Evolutionary conservation across 169 alveolate genomes (phyloP), one percentile per base, ranked within the genome.

Genomic region (Eimeria praecox): DNA sequence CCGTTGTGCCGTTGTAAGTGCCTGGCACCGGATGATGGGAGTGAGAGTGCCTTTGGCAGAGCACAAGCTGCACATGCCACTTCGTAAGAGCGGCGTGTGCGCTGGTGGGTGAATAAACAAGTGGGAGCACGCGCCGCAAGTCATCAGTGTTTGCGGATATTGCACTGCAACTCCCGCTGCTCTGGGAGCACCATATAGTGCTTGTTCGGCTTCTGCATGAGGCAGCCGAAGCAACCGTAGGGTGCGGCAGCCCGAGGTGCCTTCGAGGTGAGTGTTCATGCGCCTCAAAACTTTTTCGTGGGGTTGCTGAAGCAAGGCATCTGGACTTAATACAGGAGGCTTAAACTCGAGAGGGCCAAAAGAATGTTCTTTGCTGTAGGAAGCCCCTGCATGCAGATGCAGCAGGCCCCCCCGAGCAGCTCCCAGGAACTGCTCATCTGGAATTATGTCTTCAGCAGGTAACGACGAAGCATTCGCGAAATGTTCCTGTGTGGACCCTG

Each of bases 91-190:
- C 80, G 40, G 54, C 92, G 20, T 33, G 42, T 85, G 77, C 12
- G 92, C 92, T 85, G 92, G 92, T 54, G 92, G 92, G 44, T 85
- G 59, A 22, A 85, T 85, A 56, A 85, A 85, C 75, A 85, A n/a
- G 30, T 85, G 92, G 24, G 92, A 85, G 22, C 92, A 85, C 2
- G 75, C 8, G 56, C 78, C 78, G 38, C 92, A 85, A 27, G 59
- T 46, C 92, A 85, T 56, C 27, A 85, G 77, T 69, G 66, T 85
- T 33, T 54, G 80, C 3, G 78, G 54, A 42, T 30, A 22, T 38
- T 18, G 52, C 42, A 38, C 1, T 30, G 52, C 54, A 33, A 52
- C 78, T 38, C 20, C 42, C 20, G n/a, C 78, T 1, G 27, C 40
- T n/a, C 8, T 18, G 38, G 38, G 20, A 6, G 75, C 77, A 56